Percentiles rank a stretch among this genome's conserved stretches.
phyloP scores from a whole-genome alignment of 768 basidiomycete species.

The Psilocybe cubensis region DNA sequence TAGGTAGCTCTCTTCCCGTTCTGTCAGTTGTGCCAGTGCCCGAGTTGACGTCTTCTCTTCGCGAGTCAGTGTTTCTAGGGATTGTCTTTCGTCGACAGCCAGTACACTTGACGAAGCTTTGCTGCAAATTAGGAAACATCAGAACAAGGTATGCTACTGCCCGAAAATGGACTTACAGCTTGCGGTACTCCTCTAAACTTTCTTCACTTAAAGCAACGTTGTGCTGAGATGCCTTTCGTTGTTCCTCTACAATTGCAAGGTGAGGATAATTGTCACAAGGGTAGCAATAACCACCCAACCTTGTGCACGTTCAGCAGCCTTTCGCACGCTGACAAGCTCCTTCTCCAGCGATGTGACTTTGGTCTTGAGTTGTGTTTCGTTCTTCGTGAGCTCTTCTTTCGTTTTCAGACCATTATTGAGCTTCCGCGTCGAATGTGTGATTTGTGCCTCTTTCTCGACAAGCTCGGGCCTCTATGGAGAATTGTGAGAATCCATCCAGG shows the following conservation, averaged over 20 bases:
- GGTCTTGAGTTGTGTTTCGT: conserved; percentile 42
- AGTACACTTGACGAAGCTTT: conserved; percentile 80
- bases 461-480: conserved; percentile 78
- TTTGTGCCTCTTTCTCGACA: conserved; percentile 83
- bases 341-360: conserved; percentile 59
- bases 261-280: neutral
- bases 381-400: conserved; percentile 65
- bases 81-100: conserved; percentile 87
- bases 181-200: conserved; percentile 85
- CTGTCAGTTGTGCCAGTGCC: conserved; percentile 63
- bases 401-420: conserved; percentile 68
- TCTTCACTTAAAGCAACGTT: conserved; percentile 83
- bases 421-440: conserved; percentile 83
- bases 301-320: conserved; percentile 77
- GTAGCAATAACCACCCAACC: conserved; percentile 45
- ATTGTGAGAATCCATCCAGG: neutral
- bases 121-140: conserved; percentile 38
- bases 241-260: conserved; percentile 56
- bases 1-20: conserved; percentile 68
- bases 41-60: conserved; percentile 80
- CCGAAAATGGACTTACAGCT: conserved; percentile 57
- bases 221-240: conserved; percentile 69
- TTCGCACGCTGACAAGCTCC: conserved; percentile 69
- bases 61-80: conserved; percentile 76
- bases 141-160: neutral